A percentile compares a stretch with the other conserved stretches of the same genome.
These are phyloP conservation scores for Aspergillus carlsbadensis DNA, from an alignment of 495 filamentous ascomycete genomes.

Conservation along the genomic window DNA sequence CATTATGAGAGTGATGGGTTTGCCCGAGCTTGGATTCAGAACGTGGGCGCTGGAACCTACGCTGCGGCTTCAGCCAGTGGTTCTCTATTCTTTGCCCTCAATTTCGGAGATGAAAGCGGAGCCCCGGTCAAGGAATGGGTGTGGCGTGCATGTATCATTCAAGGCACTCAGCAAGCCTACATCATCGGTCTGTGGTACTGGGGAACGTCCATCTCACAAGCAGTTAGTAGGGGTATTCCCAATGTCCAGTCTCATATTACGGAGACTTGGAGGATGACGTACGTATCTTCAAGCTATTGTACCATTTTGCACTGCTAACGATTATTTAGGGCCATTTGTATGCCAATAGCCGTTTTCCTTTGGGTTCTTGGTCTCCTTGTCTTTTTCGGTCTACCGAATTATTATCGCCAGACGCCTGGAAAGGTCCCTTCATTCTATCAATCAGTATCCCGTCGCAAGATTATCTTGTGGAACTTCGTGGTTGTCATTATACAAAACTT, in stretches of 20 bases:
- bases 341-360: constrained; percentile 41
- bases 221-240: constrained; percentile 32
- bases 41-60: constrained; percentile 47
- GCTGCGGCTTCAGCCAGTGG: constrained; percentile 50
- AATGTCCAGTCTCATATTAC: constrained; percentile 36
- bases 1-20: constrained; percentile 48
- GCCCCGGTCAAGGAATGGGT: constrained; percentile 52
- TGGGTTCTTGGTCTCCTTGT: constrained; percentile 44
- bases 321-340: constrained; percentile 35
- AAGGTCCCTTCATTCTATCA: constrained; percentile 59
- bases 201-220: constrained; percentile 44
- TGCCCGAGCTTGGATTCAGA: constrained; percentile 50
- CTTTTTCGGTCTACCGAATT: constrained; percentile 47
- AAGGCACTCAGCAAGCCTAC: constrained; percentile 51
- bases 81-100: constrained; percentile 51
- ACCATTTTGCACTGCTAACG: constrained; percentile 15
- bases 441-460: constrained; percentile 47
- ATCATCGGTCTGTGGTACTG: constrained; percentile 54
- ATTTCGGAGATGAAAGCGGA: constrained; percentile 52
- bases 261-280: constrained; percentile 50
- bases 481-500: constrained; percentile 50
- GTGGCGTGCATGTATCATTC: constrained; percentile 51
- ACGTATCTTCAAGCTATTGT: constrained; percentile 15
- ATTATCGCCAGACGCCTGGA: constrained; percentile 61
- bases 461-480: constrained; percentile 50